phyloP scores from a whole-genome alignment of 768 basidiomycete genomes.

The Mrakia blollopis region DNA sequence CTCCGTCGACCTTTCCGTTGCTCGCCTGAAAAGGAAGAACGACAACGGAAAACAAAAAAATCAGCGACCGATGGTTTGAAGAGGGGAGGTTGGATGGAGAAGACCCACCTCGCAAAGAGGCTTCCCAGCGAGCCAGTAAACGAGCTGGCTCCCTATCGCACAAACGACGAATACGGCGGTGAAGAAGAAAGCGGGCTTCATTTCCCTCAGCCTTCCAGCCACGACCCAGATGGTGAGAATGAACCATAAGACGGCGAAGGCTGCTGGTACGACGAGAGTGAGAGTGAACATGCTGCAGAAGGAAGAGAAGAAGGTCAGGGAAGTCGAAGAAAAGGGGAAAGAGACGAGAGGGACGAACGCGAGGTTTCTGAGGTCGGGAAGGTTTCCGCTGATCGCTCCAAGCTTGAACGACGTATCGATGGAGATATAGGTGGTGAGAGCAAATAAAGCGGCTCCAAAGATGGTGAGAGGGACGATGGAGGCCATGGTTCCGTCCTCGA shows the following conservation, averaged over 20 bases:
- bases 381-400: constrained; percentile 59
- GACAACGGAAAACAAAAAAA: not conserved
- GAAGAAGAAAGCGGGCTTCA: constrained; percentile 58
- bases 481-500: constrained; percentile 78
- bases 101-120: constrained; percentile 63
- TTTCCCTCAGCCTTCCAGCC: constrained; percentile 67
- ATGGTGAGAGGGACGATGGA: constrained; percentile 54
- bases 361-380: constrained; percentile 57
- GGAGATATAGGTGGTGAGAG: constrained; percentile 71
- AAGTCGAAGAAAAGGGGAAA: not conserved
- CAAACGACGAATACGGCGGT: constrained; percentile 68
- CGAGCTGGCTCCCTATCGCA: constrained; percentile 75
- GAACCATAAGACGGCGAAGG: constrained; percentile 67
- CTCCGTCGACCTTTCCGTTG: constrained; percentile 69
- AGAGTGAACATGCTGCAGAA: constrained; percentile 62
- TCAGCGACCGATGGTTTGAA: not conserved
- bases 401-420: constrained; percentile 70
- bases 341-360: constrained; percentile 41
- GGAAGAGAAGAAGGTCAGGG: not conserved
- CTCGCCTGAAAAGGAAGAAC: constrained; percentile 42
- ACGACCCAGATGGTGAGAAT: constrained; percentile 75
- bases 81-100: not conserved
- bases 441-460: constrained; percentile 59
- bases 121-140: constrained; percentile 71
- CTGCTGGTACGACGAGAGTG: constrained; percentile 71